Evolutionary conservation across 805 yeast species (phyloP).

Genomic region (Kockiozyma suomiensis): DNA sequence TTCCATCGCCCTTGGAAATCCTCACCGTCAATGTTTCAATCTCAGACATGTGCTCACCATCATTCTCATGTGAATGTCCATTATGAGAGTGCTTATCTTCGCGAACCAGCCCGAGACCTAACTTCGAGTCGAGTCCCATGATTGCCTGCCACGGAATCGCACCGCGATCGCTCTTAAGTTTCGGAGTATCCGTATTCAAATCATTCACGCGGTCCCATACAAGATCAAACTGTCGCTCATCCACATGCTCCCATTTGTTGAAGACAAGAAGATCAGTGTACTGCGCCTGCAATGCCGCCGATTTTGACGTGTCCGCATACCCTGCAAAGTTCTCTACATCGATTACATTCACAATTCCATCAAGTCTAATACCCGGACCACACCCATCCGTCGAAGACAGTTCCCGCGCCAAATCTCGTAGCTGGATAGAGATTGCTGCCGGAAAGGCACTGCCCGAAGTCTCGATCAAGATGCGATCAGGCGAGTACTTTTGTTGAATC

Average conservation of each 20-base stretch:
- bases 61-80: conserved; percentile 2
- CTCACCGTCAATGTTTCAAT: conserved; percentile 32
- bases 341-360: conserved; percentile 34
- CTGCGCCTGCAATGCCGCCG: conserved; percentile 35
- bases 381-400: background rate
- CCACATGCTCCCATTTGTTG: conserved; percentile 34
- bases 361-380: conserved; percentile 21
- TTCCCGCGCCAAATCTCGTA: conserved; percentile 31
- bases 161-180: conserved; percentile 31
- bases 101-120: conserved; percentile 17
- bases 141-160: conserved; percentile 31
- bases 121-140: conserved; percentile 32
- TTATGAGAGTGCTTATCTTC: conserved; percentile 16
- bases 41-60: conserved; percentile 22
- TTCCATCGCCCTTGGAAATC: conserved; percentile 3
- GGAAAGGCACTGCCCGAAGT: conserved; percentile 37
- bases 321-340: conserved; percentile 35
- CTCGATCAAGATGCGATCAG: conserved; percentile 34
- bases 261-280: conserved; percentile 34
- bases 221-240: conserved; percentile 31
- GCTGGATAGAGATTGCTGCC: conserved; percentile 33
- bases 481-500: conserved; percentile 24
- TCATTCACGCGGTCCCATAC: conserved; percentile 36
- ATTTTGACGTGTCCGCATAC: conserved; percentile 33
- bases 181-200: conserved; percentile 35